Percentiles rank a stretch among this genome's conserved stretches.
phyloP scores from a whole-genome alignment of 495 filamentous ascomycete genomes.

The Paragyromitra xinjiangensis region DNA sequence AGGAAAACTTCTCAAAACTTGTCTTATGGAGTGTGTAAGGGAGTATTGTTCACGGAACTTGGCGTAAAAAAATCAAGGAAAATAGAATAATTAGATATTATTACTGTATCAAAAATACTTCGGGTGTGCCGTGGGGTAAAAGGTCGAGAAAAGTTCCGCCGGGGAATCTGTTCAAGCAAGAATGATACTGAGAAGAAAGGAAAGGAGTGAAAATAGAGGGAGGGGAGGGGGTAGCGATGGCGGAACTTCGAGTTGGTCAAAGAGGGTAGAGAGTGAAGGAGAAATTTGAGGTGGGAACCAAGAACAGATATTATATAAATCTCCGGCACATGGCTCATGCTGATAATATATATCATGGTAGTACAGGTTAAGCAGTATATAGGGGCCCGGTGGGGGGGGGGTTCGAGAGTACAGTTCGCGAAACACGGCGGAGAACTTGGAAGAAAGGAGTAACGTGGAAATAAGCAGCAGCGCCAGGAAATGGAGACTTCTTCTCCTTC shows the following conservation, averaged over 20 bases:
- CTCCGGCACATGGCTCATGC: constrained; percentile 22
- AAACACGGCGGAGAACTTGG: constrained; percentile 26
- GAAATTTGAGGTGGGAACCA: constrained; percentile 15
- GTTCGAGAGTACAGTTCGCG: constrained; percentile 20
- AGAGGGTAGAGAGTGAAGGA: constrained; percentile 23
- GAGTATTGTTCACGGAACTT: constrained; percentile 35
- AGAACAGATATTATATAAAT: constrained; percentile 49
- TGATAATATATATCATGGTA: background rate
- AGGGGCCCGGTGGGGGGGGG: constrained; percentile 37
- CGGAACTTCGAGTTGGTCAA: constrained; percentile 48
- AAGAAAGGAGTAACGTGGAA: constrained; percentile 42
- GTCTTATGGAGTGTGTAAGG: background rate
- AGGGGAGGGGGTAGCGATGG: constrained; percentile 22
- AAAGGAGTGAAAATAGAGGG: constrained; percentile 40
- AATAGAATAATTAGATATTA: constrained; percentile 58
- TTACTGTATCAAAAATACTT: constrained; percentile 59
- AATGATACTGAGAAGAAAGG: constrained; percentile 40
- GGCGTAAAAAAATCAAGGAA: constrained; percentile 53
- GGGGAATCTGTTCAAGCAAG: constrained; percentile 48
- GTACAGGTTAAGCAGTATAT: constrained; percentile 1
- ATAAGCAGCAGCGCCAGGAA: constrained; percentile 26
- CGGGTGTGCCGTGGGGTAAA: constrained; percentile 57
- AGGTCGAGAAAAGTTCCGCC: constrained; percentile 55
- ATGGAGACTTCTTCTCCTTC: constrained; percentile 12
- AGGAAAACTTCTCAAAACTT: background rate